Percentiles rank a stretch among this genome's conserved stretches.
Evolutionary conservation across 148 eudicot species (phyloP).

Genomic region (Linanthus parryae): DNA sequence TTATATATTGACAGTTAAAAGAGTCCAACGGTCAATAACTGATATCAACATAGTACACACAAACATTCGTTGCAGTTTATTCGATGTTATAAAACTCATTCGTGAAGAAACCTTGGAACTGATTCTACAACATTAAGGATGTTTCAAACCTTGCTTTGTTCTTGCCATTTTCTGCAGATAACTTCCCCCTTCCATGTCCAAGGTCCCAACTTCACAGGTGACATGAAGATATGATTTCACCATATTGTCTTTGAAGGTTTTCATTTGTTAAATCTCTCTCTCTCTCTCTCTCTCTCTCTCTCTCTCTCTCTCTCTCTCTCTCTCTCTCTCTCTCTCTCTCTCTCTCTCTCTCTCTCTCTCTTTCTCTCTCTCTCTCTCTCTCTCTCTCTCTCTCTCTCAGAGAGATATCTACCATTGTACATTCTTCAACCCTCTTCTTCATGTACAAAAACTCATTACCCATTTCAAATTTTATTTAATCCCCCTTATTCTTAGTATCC

Average conservation of each 20-base stretch:
- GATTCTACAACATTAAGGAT: constrained; percentile 3
- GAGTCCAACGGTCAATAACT: background rate
- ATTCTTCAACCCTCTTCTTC: background rate
- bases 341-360: background rate
- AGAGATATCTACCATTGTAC: background rate
- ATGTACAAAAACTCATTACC: background rate
- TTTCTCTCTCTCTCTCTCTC: background rate
- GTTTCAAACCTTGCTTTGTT: constrained; percentile 11
- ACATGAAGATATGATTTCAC: background rate
- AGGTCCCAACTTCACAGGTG: constrained; percentile 1
- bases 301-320: background rate
- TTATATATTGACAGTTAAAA: constrained; percentile 3
- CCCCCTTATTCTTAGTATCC: background rate
- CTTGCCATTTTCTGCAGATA: background rate
- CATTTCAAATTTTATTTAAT: background rate
- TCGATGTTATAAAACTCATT: background rate
- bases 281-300: background rate
- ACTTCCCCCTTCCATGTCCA: background rate
- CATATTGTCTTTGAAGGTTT: background rate
- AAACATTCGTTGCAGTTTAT: constrained; percentile 2
- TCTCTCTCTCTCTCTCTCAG: background rate
- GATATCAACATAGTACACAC: background rate
- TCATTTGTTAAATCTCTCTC: background rate
- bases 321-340: background rate
- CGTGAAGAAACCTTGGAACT: constrained; percentile 2